phyloP scores from a whole-genome alignment of 1,139 yeast species.

The Saccharomyces hybrid region DNA sequence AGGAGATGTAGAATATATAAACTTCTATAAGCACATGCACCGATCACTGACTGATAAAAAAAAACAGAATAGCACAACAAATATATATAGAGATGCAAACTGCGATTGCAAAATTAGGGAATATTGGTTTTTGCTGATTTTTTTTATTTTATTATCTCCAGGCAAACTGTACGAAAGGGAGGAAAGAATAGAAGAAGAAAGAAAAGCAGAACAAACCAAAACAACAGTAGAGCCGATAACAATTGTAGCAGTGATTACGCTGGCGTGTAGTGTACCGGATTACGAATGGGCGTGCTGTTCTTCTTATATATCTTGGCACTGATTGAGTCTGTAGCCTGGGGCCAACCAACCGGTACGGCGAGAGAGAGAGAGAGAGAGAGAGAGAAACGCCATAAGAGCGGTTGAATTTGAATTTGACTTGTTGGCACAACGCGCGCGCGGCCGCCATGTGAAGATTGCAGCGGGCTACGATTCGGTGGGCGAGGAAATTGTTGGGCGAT shows the following conservation, averaged over 20 bases:
- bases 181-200: not conserved
- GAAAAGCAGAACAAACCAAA: not conserved
- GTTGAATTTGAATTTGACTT: not conserved
- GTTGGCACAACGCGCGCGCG: constrained; percentile 1
- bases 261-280: not conserved
- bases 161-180: not conserved
- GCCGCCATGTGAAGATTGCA: not conserved
- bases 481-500: not conserved
- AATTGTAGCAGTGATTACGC: not conserved
- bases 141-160: not conserved
- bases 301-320: not conserved
- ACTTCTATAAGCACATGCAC: constrained; percentile 1
- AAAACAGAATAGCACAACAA: not conserved
- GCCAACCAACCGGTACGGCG: not conserved
- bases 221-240: constrained; percentile 1
- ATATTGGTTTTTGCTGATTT: too few species aligned
- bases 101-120: not conserved
- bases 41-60: not conserved
- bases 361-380: too few species aligned
- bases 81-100: not conserved
- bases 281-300: not conserved
- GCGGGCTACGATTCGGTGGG: not conserved
- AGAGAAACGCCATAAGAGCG: too few species aligned
- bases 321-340: not conserved
- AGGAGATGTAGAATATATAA: not conserved